These are phyloP conservation scores for Stentor coeruleus DNA, from an alignment of 73 alveolate genomes.

Conservation along the genomic window DNA sequence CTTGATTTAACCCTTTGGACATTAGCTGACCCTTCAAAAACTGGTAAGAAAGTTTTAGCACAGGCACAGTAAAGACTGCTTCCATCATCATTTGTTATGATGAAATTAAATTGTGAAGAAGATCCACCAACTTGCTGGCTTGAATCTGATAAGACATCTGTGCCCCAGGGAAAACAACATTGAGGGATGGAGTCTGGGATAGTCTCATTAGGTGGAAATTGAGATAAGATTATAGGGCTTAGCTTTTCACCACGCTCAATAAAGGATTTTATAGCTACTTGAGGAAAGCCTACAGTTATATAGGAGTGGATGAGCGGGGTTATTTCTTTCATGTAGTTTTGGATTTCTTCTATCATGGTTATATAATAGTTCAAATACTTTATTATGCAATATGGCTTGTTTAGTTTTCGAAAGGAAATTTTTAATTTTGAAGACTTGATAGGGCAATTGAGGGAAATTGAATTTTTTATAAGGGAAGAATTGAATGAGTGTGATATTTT, in stretches of 20 bases:
- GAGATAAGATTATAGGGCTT: background rate
- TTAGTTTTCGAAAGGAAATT: too few relatives aligned
- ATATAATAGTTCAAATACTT: too few relatives aligned
- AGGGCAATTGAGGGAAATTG: too few relatives aligned
- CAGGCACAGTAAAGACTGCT: conserved; percentile 8
- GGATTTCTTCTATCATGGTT: conserved; percentile 13
- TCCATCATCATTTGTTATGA: background rate
- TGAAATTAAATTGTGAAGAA: background rate
- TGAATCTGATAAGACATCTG: background rate
- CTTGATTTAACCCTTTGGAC: background rate
- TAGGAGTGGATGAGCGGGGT: background rate
- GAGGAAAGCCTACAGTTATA: background rate
- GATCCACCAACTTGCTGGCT: background rate
- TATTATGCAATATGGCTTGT: too few relatives aligned
- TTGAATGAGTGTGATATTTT: too few relatives aligned
- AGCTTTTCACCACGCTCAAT: conserved; percentile 22
- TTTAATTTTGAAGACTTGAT: too few relatives aligned
- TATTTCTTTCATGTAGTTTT: background rate
- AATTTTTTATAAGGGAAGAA: too few relatives aligned
- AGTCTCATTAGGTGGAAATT: conserved; percentile 8
- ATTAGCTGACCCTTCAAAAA: background rate
- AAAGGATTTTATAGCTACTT: background rate
- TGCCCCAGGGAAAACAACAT: conserved; percentile 18
- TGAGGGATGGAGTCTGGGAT: background rate
- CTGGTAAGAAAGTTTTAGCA: background rate